phyloP scores from a whole-genome alignment of 1,139 yeast species.

The Debaryomycetaceae sp. region DNA sequence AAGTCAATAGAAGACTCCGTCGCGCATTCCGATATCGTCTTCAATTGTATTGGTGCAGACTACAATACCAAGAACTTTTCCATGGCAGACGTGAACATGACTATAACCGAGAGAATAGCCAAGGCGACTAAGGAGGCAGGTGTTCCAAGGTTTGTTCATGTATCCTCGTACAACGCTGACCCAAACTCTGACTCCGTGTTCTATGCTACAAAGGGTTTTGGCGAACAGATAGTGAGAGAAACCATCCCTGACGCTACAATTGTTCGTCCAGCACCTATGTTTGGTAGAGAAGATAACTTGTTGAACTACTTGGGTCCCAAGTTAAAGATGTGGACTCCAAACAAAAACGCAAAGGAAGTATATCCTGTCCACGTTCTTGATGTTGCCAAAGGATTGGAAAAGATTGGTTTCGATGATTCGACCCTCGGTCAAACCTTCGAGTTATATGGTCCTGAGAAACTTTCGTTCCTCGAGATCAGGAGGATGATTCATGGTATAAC shows the following conservation, averaged over 20 bases:
- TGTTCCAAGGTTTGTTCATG: conserved; percentile 74
- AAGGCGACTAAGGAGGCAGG: conserved; percentile 69
- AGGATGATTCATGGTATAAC: conserved; percentile 67
- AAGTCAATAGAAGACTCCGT: conserved; percentile 76
- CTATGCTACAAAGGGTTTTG: conserved; percentile 78
- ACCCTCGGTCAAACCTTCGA: conserved; percentile 77
- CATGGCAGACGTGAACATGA: conserved; percentile 82
- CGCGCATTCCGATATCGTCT: conserved; percentile 79
- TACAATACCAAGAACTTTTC: conserved; percentile 74
- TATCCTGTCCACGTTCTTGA: conserved; percentile 77
- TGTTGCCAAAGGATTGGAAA: conserved; percentile 76
- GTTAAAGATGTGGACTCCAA: conserved; percentile 59
- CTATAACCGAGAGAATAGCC: conserved; percentile 73
- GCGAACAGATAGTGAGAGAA: conserved; percentile 68
- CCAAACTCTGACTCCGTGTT: conserved; percentile 64
- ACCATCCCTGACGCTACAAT: conserved; percentile 74
- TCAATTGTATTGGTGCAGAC: conserved; percentile 77
- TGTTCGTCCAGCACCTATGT: conserved; percentile 83
- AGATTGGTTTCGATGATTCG: conserved; percentile 76
- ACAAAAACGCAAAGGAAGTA: conserved; percentile 59
- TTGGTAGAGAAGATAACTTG: conserved; percentile 71
- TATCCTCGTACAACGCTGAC: conserved; percentile 77
- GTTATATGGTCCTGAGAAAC: conserved; percentile 68
- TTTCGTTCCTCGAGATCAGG: conserved; percentile 63
- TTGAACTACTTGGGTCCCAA: conserved; percentile 60